Evolutionary conservation across 495 filamentous ascomycete species (phyloP), one percentile per base, ranked within the genome.

Genomic region (Lasiosphaeriaceae sp.): DNA sequence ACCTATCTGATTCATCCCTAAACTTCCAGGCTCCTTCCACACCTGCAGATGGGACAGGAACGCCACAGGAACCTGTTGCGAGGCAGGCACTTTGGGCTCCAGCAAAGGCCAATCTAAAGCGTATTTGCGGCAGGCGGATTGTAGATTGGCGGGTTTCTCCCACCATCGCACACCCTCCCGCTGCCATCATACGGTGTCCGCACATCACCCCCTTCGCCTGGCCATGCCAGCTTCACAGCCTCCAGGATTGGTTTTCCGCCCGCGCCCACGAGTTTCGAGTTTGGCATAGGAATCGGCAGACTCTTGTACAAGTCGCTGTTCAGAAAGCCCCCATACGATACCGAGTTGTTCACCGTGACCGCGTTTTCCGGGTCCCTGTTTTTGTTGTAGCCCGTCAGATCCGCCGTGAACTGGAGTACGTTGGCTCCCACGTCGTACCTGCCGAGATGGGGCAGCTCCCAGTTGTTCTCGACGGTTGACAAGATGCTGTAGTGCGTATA

Each of bases 381-480:
- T 5, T 51, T 84, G 8, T 50, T 57, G 63, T 86, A 86, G 41
- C 80, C 81, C 3, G 79, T 80, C 62, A 74, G 74, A 34, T 82
- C 75, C 9, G 84, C 81, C 19, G 86, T 81, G n/a, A 84, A 67
- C 29, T 79, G 63, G 54, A 88, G 83, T 19, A 89, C 73, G 55
- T 90, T 90, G 29, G 86, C 86, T 55, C 86, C 86, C 43, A 86
- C 85, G 60, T 90, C 86, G 74, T 84, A 89, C 61, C 86, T 77
- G 11, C 86, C 86, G 9, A 90, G 78, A 31, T 81, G 79, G 17
- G 83, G 82, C 34, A 89, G 74, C 14, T 72, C 83, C 85, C 85
- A 89, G 75, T 90, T 90, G 45, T 81, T 76, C 52, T 86, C 76
- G 20, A 86, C 54, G 7, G 84, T 83, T 5, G 86, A 80, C 46